These are phyloP conservation scores for Fusarium tanahbumbuense DNA, from an alignment of 2,329 filamentous ascomycete genomes.

Conservation along the genomic window DNA sequence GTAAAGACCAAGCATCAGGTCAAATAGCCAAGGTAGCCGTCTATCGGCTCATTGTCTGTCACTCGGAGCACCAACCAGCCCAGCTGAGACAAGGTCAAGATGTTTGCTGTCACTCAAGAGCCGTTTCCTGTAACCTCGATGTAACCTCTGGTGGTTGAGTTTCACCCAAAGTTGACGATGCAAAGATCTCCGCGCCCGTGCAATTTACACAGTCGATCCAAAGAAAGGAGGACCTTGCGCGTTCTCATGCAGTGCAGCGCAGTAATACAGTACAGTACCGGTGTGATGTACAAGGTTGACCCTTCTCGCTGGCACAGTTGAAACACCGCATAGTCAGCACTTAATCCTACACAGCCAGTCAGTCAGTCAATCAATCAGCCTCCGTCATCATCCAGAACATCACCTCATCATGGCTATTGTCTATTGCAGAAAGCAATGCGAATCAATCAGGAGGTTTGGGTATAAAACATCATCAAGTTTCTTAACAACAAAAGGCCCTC, in stretches of 20 bases:
- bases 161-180: conserved; percentile 18
- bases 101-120: conserved; percentile 44
- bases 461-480: conserved; percentile 3
- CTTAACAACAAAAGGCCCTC: not conserved
- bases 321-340: conserved; percentile 42
- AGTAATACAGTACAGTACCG: not conserved
- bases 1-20: too few species aligned
- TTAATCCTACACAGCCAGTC: conserved; percentile 35
- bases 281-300: conserved; percentile 12
- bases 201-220: not conserved
- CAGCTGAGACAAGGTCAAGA: conserved; percentile 34
- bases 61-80: not conserved
- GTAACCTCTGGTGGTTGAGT: conserved; percentile 30
- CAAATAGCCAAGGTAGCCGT: not conserved
- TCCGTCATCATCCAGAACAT: conserved; percentile 20
- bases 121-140: conserved; percentile 40
- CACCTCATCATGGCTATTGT: conserved; percentile 6
- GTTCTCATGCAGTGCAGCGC: not conserved
- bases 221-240: conserved; percentile 11
- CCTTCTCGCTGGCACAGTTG: conserved; percentile 19
- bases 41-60: not conserved
- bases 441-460: not conserved
- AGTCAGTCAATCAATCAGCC: conserved; percentile 7
- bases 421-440: conserved; percentile 25
- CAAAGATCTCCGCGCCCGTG: conserved; percentile 13